Conservation (phyloP, 169 alveolate species). For the Plasmodium gonderi region DNA sequence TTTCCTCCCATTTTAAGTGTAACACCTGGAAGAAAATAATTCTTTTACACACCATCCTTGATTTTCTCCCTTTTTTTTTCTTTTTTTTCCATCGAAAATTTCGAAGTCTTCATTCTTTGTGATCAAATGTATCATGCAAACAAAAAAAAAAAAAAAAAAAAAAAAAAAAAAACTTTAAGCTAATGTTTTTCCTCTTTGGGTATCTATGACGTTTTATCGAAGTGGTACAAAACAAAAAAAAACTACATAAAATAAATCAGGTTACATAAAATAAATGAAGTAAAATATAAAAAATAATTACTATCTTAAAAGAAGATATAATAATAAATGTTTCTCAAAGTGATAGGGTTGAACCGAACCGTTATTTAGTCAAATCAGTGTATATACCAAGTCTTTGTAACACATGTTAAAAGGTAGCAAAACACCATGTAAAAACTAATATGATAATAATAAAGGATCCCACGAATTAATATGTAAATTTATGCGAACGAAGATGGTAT, state of each 20-base stretch:
- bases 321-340: background rate
- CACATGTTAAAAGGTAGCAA: background rate
- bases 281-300: background rate
- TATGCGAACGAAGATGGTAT: background rate
- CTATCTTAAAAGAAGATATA: background rate
- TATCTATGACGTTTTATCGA: background rate
- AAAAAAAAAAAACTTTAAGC: background rate
- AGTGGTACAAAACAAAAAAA: background rate
- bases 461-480: background rate
- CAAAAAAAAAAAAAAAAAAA: too few species aligned
- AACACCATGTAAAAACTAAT: background rate
- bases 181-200: background rate
- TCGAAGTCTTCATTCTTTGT: background rate
- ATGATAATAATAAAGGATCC: background rate
- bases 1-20: background rate
- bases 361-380: background rate
- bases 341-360: background rate
- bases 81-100: background rate
- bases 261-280: too few species aligned
- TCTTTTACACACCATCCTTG: background rate
- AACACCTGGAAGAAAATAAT: background rate
- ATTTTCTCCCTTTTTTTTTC: background rate
- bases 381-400: background rate
- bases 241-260: too few species aligned
- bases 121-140: background rate